Evolutionary conservation across 2,329 filamentous ascomycete species (phyloP), one percentile per base, ranked within the genome.

Genomic region (Fonsecaea nubica): DNA sequence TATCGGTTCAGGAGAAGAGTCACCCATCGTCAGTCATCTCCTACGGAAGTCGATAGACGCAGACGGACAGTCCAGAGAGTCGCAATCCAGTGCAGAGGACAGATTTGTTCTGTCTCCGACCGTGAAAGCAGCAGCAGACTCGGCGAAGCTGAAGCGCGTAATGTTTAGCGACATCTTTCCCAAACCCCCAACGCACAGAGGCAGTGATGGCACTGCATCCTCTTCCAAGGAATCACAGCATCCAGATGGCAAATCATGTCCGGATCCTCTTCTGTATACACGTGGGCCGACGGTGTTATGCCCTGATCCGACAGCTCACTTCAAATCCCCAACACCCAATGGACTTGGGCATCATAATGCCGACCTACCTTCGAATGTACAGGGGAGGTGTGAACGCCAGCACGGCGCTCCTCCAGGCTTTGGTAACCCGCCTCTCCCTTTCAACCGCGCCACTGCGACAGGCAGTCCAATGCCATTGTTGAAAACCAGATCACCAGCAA

Each of bases 391-490:
- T 21, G 35, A 38, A 33, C 30, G 18, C 18, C 58, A 62, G 25
- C 53, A 62, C 40, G 35, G 12, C 15, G 33, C 15, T 30, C 63
- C 45, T 18, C 5, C 35, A 9, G 33, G 18, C 35, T 36, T 63
- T 25, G 32, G 55, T 53, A 55, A 63, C 15, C 57, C 64, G 30
- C 52, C 62, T 18, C 35, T 63, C 30, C 57, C 66, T 8, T 68
- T 66, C 38, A 62, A 55, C n/a, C 65, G 72, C 35, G 69, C 70
- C 18, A 71, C 64, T 36, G 64, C 70, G 21, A 73, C 71, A 33
- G 72, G 72, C n/a, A 73, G 71, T 58, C 72, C 72, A 18, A 67
- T 73, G 66, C 69, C 72, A 3, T 42, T 70, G 32, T 35, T 66
- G 36, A 73, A 64, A 60, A 38, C 42, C 35, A 69, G 59, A 54